Conservation (phyloP, 2,329 filamentous ascomycete species). For the Ophiostoma populinum region DNA sequence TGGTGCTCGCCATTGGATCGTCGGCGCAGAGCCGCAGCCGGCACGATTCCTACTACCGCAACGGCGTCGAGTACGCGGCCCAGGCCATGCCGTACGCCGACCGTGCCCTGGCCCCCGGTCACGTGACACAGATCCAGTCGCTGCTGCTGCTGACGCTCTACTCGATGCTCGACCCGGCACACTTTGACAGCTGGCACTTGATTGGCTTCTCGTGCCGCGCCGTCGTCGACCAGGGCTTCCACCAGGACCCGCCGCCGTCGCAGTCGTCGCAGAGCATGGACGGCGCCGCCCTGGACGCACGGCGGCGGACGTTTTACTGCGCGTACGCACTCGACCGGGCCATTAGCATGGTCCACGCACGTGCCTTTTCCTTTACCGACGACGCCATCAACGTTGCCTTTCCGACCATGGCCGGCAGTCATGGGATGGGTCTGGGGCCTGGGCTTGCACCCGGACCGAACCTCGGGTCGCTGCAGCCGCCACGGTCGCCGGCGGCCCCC, state of each 20-base stretch:
- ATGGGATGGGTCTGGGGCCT: no score
- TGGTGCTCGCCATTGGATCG: conserved; percentile 75
- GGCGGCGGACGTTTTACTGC: conserved; percentile 75
- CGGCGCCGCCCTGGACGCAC: conserved; percentile 53
- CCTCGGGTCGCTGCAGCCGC: no score
- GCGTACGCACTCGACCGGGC: conserved; percentile 82
- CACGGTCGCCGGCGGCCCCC: conserved; percentile 21
- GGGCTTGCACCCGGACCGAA: no score
- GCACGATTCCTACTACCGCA: conserved; percentile 44
- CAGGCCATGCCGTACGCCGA: conserved; percentile 63
- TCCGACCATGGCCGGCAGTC: conserved; percentile 36
- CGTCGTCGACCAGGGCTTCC: conserved; percentile 76
- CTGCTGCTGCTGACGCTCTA: conserved; percentile 77
- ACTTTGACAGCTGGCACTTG: conserved; percentile 88
- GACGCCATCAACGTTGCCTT: conserved; percentile 70
- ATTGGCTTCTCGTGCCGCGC: conserved; percentile 81
- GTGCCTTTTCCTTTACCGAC: conserved; percentile 87
- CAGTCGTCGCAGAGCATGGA: conserved; percentile 49
- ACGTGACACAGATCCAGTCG: conserved; percentile 72
- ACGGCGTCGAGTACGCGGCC: conserved; percentile 38
- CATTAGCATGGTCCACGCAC: conserved; percentile 73
- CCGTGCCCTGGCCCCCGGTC: conserved; percentile 68
- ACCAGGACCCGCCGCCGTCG: conserved; percentile 71
- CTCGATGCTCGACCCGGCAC: conserved; percentile 72
- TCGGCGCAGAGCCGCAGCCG: conserved; percentile 53